Evolutionary conservation across 176 grass and related monocot species (phyloP).

Genomic region (Raddia distichophylla): DNA sequence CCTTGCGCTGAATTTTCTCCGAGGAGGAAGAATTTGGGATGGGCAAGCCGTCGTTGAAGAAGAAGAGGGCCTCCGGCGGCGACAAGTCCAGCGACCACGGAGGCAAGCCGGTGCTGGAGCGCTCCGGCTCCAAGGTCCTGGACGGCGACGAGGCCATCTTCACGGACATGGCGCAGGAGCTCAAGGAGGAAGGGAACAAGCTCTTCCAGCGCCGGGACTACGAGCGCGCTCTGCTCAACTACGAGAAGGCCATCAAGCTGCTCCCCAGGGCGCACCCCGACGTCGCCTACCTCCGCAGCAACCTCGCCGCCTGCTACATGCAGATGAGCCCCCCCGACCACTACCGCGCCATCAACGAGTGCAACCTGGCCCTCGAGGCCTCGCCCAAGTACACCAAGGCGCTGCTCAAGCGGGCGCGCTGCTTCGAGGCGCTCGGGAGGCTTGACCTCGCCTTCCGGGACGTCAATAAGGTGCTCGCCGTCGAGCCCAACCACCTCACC

Average conservation of each 20-base stretch:
- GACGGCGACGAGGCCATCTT: conserved; percentile 77
- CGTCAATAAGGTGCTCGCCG: conserved; percentile 55
- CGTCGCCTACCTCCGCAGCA: conserved; percentile 73
- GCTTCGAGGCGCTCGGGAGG: conserved; percentile 75
- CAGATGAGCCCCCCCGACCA: conserved; percentile 77
- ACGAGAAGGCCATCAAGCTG: conserved; percentile 83
- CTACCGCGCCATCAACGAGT: conserved; percentile 82
- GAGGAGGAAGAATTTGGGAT: conserved; percentile 35
- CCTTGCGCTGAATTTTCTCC: neutral
- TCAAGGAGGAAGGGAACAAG: conserved; percentile 84
- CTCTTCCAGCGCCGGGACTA: conserved; percentile 86
- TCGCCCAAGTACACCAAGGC: conserved; percentile 79
- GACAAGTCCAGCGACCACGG: conserved; percentile 40
- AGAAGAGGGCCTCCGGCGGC: conserved; percentile 55
- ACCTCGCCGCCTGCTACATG: conserved; percentile 96
- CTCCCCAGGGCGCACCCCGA: conserved; percentile 63
- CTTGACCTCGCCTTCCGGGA: conserved; percentile 73
- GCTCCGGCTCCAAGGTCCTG: conserved; percentile 64
- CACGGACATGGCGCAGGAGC: conserved; percentile 70
- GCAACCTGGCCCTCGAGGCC: conserved; percentile 71
- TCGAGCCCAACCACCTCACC: conserved; percentile 79
- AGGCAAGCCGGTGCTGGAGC: conserved; percentile 45
- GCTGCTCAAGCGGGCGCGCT: conserved; percentile 83
- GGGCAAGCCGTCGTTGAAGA: conserved; percentile 86
- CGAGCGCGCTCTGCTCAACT: conserved; percentile 69